Evolutionary conservation across 2,329 filamentous ascomycete genomes (phyloP).

Genomic region (Elsinoe batatas): DNA sequence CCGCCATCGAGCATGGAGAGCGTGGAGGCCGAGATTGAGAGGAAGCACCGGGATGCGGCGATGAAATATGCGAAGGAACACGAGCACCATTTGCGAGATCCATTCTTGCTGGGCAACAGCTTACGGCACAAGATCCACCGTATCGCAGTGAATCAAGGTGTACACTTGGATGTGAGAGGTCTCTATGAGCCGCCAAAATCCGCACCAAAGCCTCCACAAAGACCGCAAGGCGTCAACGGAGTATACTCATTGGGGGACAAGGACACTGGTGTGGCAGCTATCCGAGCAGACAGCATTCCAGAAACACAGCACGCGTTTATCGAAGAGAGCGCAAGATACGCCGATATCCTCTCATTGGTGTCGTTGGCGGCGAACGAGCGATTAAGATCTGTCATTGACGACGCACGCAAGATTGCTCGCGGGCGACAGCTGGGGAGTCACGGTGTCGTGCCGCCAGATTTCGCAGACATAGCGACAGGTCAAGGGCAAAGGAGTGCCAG

Average conservation of each 20-base stretch:
- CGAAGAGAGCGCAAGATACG: constrained; percentile 58
- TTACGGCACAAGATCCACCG: constrained; percentile 47
- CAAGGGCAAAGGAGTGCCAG: constrained; percentile 30
- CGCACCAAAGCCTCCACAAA: constrained; percentile 15
- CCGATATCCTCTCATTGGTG: constrained; percentile 72
- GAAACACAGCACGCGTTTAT: constrained; percentile 50
- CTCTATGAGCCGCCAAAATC: constrained; percentile 32
- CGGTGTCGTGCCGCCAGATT: constrained; percentile 66
- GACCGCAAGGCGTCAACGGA: constrained; percentile 20
- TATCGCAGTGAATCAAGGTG: constrained; percentile 48
- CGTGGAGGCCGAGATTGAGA: constrained; percentile 56
- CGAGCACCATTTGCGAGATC: constrained; percentile 61
- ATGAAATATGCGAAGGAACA: constrained; percentile 49
- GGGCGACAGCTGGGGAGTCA: constrained; percentile 63
- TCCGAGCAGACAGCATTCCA: constrained; percentile 26
- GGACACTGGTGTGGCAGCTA: constrained; percentile 20
- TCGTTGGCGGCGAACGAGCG: constrained; percentile 77
- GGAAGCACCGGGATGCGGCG: constrained; percentile 57
- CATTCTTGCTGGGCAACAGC: constrained; percentile 58
- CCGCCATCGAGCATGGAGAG: constrained; percentile 52
- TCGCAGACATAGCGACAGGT: constrained; percentile 58
- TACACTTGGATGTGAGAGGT: constrained; percentile 50
- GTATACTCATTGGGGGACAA: constrained; percentile 20
- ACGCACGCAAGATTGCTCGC: constrained; percentile 59
- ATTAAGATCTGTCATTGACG: constrained; percentile 64